Evolutionary conservation across 768 basidiomycete genomes (phyloP), one percentile per base, ranked within the genome.

Genomic region (Mycena metata): DNA sequence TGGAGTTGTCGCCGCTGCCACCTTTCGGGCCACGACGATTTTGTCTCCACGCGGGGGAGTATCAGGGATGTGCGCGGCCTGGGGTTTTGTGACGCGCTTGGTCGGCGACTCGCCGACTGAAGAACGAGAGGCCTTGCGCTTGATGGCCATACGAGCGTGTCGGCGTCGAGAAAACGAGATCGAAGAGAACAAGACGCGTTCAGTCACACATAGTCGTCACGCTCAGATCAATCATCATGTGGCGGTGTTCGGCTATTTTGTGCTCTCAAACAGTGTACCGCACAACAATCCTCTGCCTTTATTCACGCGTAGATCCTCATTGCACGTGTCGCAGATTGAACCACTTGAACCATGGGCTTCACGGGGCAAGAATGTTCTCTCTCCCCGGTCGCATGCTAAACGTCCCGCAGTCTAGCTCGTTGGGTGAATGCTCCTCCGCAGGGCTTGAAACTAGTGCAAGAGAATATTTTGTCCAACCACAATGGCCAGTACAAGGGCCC

Each of bases 401-500:
- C 42, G 33, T 55, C 66, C 39, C 60, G 26, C 71, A 94, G 93
- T 51, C 80, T 95, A 59, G 93, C 91, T 47, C 86, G 93, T 70
- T 94, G 92, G 93, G 86, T 90, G 33, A 93, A 94, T 78, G 91
- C 93, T n/a, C 93, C 93, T 5, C 84, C 89, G 13, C 85, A 87
- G 60, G 91, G 92, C 33, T 78, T 94, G 23, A 86, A 90, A 57
- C 84, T 91, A 55, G 89, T 94, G 41, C 80, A 83, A 67, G 86
- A 91, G 49, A 94, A 94, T 70, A 89, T 95, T 50, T 66, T 82
- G 2, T 81, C 84, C 42, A 94, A 94, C 71, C 92, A 94, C 76
- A 89, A 91, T 76, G 92, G 91, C 24, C 79, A 83, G 60, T 82
- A 76, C 70, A 84, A 79, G 71, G 90, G 91, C 17, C 88, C 83